Conservation (phyloP, 2,329 filamentous ascomycete genomes). For the Incumbomyces delicatus region DNA sequence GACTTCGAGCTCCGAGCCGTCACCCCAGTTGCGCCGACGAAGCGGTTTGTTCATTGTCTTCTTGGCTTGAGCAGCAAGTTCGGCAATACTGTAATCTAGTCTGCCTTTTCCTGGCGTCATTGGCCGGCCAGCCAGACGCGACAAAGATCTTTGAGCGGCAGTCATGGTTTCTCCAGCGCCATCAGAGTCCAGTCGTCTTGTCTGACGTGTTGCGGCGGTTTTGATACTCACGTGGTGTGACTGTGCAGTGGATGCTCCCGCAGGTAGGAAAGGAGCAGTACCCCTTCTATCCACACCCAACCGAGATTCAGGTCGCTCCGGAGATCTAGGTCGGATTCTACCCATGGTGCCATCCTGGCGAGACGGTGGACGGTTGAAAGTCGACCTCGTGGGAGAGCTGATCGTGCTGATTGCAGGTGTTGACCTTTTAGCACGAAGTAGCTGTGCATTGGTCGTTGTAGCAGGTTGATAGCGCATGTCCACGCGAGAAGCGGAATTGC, state of each 20-base stretch:
- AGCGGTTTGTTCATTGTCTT: slow-evolving; percentile 66
- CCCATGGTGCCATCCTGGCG: slow-evolving; percentile 28
- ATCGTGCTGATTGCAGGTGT: slow-evolving; percentile 45
- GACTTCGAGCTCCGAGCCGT: slow-evolving; percentile 81
- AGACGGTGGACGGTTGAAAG: slow-evolving; percentile 30
- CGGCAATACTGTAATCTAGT: slow-evolving; percentile 40
- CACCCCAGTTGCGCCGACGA: slow-evolving; percentile 66
- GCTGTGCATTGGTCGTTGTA: slow-evolving; percentile 44
- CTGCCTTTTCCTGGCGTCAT: slow-evolving; percentile 40
- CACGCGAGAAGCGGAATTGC: slow-evolving; percentile 29
- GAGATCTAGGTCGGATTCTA: slow-evolving; percentile 55
- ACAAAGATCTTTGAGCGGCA: slow-evolving; percentile 32
- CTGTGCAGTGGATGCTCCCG: slow-evolving; percentile 61
- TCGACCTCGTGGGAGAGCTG: slow-evolving; percentile 23
- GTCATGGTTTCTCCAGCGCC: slow-evolving; percentile 43
- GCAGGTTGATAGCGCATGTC: slow-evolving; percentile 32
- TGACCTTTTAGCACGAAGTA: slow-evolving; percentile 51
- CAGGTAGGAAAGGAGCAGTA: slow-evolving; percentile 67
- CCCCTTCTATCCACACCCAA: slow-evolving; percentile 43
- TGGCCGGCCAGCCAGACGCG: slow-evolving; percentile 34
- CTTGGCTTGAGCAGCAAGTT: slow-evolving; percentile 48
- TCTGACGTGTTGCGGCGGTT: slow-evolving; percentile 52
- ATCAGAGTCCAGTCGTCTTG: slow-evolving; percentile 77
- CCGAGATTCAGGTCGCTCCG: slow-evolving; percentile 46
- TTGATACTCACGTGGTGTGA: slow-evolving; percentile 72